Percentiles rank a stretch among this genome's conserved stretches.
Evolutionary conservation across 148 eudicot genomes (phyloP).

Genomic region (Silene latifolia): DNA sequence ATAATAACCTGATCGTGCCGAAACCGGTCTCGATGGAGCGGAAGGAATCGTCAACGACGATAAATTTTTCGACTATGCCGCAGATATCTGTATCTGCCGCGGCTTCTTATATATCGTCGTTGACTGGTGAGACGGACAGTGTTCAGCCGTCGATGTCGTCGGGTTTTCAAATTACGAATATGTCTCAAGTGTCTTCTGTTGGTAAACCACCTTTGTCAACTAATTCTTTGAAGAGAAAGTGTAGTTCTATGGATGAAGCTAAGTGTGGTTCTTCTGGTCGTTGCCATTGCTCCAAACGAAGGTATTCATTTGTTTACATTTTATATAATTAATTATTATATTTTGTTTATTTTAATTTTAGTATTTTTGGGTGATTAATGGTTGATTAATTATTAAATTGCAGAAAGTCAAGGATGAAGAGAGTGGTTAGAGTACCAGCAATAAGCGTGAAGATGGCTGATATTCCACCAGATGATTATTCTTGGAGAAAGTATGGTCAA

Average conservation of each 20-base stretch:
- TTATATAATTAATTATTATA: not conserved
- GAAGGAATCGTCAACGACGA: constrained; percentile 53
- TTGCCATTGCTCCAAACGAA: constrained; percentile 92
- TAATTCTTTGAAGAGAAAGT: constrained; percentile 68
- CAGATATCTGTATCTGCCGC: constrained; percentile 35
- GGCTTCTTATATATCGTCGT: constrained; percentile 54
- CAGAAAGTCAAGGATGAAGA: constrained; percentile 81
- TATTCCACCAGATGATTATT: constrained; percentile 91
- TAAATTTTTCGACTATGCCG: constrained; percentile 43
- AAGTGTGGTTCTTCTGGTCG: constrained; percentile 71
- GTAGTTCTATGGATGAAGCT: constrained; percentile 59
- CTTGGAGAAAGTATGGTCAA: constrained; percentile 98
- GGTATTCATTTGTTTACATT: constrained; percentile 30
- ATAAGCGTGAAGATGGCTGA: constrained; percentile 83
- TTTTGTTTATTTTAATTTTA: not conserved
- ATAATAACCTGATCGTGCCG: not conserved
- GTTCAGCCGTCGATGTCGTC: constrained; percentile 71
- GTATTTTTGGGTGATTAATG: not conserved
- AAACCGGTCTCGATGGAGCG: constrained; percentile 18
- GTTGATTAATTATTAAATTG: constrained; percentile 5
- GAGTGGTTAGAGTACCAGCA: constrained; percentile 74
- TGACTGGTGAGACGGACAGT: constrained; percentile 70
- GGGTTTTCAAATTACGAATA: constrained; percentile 75
- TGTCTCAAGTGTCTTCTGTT: constrained; percentile 65
- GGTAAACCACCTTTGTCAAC: constrained; percentile 68